Conservation (phyloP, 768 basidiomycete genomes). For the Rhizopogon sp. region DNA sequence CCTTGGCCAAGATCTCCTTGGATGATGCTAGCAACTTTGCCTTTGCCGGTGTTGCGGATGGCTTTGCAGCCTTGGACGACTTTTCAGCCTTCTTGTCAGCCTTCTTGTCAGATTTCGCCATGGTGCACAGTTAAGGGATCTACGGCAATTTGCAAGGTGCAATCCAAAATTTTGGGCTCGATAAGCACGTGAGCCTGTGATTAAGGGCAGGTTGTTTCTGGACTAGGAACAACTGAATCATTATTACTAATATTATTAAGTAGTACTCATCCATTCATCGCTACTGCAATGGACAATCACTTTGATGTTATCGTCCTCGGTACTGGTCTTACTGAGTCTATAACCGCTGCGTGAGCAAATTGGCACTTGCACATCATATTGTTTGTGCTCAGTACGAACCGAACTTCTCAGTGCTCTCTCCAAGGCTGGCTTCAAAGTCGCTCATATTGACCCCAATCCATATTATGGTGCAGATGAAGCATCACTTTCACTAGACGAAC, state of each 20-base stretch:
- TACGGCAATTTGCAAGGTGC: background rate
- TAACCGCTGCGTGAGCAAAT: conserved; percentile 76
- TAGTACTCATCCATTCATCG: background rate
- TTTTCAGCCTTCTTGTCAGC: conserved; percentile 26
- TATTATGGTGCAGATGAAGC: conserved; percentile 88
- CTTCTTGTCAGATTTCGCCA: conserved; percentile 38
- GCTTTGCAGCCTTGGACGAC: conserved; percentile 32
- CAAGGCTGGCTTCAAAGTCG: conserved; percentile 82
- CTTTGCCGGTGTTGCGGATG: conserved; percentile 18
- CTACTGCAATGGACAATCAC: conserved; percentile 28
- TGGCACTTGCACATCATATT: conserved; percentile 1
- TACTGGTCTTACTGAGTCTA: conserved; percentile 82
- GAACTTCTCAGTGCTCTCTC: conserved; percentile 64
- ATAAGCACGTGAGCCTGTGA: conserved; percentile 15
- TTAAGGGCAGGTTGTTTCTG: conserved; percentile 21
- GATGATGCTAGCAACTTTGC: conserved; percentile 29
- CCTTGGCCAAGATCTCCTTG: conserved; percentile 40
- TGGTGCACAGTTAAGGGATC: conserved; percentile 13
- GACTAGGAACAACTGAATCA: background rate
- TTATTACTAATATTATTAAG: too few species aligned
- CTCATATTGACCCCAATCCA: conserved; percentile 78
- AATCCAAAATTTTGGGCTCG: conserved; percentile 12
- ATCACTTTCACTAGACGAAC: conserved; percentile 75
- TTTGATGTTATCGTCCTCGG: conserved; percentile 72
- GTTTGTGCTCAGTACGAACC: background rate